These are phyloP conservation scores for Odontarrhena argentea DNA, from an alignment of 345 rosid species.

Conservation along the genomic window DNA sequence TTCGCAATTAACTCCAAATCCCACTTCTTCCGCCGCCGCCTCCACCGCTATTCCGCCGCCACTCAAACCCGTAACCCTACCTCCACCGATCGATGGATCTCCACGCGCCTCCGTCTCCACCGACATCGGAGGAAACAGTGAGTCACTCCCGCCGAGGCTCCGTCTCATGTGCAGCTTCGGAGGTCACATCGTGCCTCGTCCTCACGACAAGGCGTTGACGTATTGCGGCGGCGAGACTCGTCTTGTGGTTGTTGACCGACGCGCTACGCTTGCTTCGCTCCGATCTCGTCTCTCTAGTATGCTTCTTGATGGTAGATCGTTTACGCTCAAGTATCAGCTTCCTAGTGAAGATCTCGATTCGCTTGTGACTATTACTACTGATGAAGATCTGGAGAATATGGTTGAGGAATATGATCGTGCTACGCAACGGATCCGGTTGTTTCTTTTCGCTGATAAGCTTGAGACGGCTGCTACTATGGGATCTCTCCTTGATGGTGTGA, in stretches of 20 bases:
- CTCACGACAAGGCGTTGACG: conserved; percentile 79
- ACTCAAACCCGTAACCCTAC: conserved; percentile 41
- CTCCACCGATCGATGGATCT: conserved; percentile 50
- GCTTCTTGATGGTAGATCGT: conserved; percentile 65
- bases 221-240: conserved; percentile 80
- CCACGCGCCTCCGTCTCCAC: conserved; percentile 45
- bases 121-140: conserved; percentile 42
- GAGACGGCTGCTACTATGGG: conserved; percentile 81
- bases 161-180: conserved; percentile 87
- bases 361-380: conserved; percentile 69
- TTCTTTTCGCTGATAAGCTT: conserved; percentile 66
- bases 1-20: conserved; percentile 30
- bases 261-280: conserved; percentile 55
- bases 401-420: conserved; percentile 75
- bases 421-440: conserved; percentile 60
- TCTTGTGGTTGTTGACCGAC: conserved; percentile 64
- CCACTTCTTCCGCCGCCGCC: conserved; percentile 29
- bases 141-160: conserved; percentile 66
- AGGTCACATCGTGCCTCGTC: conserved; percentile 92
- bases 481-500: conserved; percentile 59
- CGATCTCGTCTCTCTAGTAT: conserved; percentile 61
- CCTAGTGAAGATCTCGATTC: conserved; percentile 88
- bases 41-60: conserved; percentile 35
- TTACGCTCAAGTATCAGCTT: conserved; percentile 81
- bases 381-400: conserved; percentile 88